These are phyloP conservation scores for Cupressus sempervirens DNA, from an alignment of 75 land plant species.

Conservation along the genomic window DNA sequence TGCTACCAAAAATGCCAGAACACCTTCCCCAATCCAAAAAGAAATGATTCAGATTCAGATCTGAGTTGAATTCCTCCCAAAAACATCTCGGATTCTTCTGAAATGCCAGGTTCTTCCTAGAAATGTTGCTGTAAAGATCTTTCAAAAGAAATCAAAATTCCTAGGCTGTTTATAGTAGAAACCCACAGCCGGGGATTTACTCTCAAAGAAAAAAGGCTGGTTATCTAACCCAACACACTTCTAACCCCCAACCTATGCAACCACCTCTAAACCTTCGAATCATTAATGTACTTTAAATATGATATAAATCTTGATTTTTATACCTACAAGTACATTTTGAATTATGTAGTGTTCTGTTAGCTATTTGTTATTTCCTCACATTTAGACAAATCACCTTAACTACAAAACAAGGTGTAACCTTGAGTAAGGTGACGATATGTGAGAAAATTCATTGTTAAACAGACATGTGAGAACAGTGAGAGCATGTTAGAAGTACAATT, in stretches of 20 bases:
- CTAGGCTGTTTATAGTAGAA: no score
- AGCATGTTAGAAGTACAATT: neutral
- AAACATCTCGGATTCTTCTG: no score
- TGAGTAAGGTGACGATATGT: neutral
- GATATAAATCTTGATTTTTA: neutral
- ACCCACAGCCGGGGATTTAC: no score
- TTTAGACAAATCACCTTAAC: neutral
- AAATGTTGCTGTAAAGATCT: no score
- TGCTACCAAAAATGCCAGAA: neutral
- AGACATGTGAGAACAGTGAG: neutral
- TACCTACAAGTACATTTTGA: neutral
- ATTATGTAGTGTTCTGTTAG: neutral
- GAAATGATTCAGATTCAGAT: no score
- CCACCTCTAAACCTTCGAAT: neutral
- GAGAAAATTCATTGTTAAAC: neutral
- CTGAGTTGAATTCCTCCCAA: no score
- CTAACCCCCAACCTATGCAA: neutral
- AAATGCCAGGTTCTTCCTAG: no score
- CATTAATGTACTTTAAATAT: neutral
- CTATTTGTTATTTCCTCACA: neutral
- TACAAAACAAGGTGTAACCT: neutral
- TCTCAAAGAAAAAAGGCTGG: no score
- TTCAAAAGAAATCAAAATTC: no score
- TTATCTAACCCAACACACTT: neutral
- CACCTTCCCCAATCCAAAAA: neutral